These are phyloP conservation scores for Sisymbrium irio DNA, from an alignment of 345 rosid genomes.

Conservation along the genomic window DNA sequence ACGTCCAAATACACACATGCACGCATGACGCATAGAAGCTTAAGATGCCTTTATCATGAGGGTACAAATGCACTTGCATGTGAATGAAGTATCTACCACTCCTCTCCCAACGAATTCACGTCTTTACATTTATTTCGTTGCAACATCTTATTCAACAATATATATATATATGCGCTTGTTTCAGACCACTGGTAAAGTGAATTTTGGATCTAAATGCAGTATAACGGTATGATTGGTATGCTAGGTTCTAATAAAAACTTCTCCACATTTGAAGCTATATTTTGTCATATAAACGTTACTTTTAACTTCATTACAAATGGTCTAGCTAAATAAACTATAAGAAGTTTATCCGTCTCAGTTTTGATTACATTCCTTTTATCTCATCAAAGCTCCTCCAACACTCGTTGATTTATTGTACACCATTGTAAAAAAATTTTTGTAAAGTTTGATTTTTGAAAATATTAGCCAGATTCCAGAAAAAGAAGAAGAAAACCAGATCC, in stretches of 20 bases:
- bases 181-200: neutral
- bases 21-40: slow-evolving; percentile 1
- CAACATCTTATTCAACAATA: neutral
- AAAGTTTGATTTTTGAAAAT: too few relatives aligned
- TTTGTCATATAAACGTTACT: too few relatives aligned
- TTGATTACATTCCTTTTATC: too few relatives aligned
- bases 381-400: too few relatives aligned
- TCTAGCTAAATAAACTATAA: too few relatives aligned
- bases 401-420: too few relatives aligned
- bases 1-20: slow-evolving; percentile 22
- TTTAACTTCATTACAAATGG: too few relatives aligned
- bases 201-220: neutral
- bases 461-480: too few relatives aligned
- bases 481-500: too few relatives aligned
- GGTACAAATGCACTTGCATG: slow-evolving; percentile 31
- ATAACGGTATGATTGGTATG: too few relatives aligned
- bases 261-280: neutral
- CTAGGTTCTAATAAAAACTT: neutral
- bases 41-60: slow-evolving; percentile 19
- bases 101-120: slow-evolving; percentile 32
- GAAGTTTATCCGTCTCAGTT: too few relatives aligned
- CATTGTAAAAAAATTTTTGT: too few relatives aligned
- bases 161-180: neutral
- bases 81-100: slow-evolving; percentile 34
- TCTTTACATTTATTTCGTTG: slow-evolving; percentile 28